Base-by-base conservation (phyloP, 495 filamentous ascomycete species). In the Penicillium salamii region DNA sequence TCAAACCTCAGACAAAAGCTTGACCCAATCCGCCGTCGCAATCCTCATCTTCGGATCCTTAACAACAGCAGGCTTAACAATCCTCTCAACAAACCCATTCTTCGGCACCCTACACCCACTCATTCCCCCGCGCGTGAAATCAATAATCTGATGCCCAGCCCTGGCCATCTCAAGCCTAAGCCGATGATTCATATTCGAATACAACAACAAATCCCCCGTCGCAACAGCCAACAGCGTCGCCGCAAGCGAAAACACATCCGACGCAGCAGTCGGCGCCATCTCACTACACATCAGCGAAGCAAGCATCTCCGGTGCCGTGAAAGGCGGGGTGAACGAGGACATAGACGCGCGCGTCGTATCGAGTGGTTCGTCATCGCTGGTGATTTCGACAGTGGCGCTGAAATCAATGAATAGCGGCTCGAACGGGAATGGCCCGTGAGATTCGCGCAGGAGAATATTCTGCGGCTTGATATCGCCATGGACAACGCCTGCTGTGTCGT, bases 331-430 rank as follows among this genome's bases (percentile, higher is more conserved):
- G 7, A 79, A 62, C 23, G 81, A 80, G 1, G 71, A 68, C 47
- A 68, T 53, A 1, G 70, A 65, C 5, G 70, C 55, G 43, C 58
- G 54, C 3, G 49, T 57, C 7, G 40, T 38, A 29, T 62, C 51
- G 2, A 50, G 48, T 1, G 54, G 23, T 8, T 60, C 38, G 1
- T 54, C 42, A 7, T 60, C 29, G 6, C 61, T 19, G 0, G 53
- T 41, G 23, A 73, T 53, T 12, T 66, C 53, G 21, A 76, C 65
- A 0, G 80, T 76, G n/a, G 82, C 82, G 1, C 81, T 84, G 57
- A 85, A 85, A 57, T 84, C 82, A 12, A 75, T 75, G 40, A 77
- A 79, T 1, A 83, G 57, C 12, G 79, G 74, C 23, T 73, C 62
- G 38, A 70, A 68, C 0, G 54, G 67, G 50, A 72, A 69, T 47